These are phyloP conservation scores for Barnettozyma vustinii DNA, from an alignment of 805 yeast species.

Conservation along the genomic window DNA sequence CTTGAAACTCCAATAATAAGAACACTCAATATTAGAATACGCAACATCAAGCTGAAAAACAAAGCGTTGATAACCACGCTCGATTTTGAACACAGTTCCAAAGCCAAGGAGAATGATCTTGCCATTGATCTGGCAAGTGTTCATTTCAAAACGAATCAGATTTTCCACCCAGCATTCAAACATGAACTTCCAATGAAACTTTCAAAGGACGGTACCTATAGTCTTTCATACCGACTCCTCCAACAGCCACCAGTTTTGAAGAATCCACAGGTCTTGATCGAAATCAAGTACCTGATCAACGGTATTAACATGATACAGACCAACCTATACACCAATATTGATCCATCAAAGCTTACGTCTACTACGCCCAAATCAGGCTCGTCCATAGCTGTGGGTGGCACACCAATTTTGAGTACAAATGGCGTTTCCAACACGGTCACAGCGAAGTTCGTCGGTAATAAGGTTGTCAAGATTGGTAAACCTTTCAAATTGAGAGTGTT, in stretches of 20 bases:
- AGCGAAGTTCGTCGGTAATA: conserved; percentile 58
- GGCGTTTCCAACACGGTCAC: conserved; percentile 23
- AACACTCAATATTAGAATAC: conserved; percentile 40
- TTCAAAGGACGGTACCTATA: conserved; percentile 22
- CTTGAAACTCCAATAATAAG: conserved; percentile 26
- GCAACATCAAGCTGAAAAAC: conserved; percentile 45
- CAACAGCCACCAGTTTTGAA: conserved; percentile 2
- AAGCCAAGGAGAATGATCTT: conserved; percentile 25
- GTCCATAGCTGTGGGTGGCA: not conserved
- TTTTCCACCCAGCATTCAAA: conserved; percentile 15
- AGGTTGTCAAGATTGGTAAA: conserved; percentile 55
- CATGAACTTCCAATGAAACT: conserved; percentile 24
- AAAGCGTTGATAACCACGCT: conserved; percentile 41
- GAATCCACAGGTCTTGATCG: conserved; percentile 9
- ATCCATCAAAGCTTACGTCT: not conserved
- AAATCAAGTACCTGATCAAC: conserved; percentile 5
- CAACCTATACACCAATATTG: conserved; percentile 6
- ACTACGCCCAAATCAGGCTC: conserved; percentile 14
- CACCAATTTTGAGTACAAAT: not conserved
- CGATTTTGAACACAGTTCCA: conserved; percentile 43
- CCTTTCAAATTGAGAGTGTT: conserved; percentile 59
- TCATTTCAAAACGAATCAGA: conserved; percentile 17
- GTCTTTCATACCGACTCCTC: conserved; percentile 24
- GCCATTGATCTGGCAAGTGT: conserved; percentile 10
- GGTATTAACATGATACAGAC: conserved; percentile 19